Evolutionary conservation across 1,284 basidiomycete genomes (phyloP), one percentile per base, ranked within the genome.

Genomic region (Chalciporus sp.): DNA sequence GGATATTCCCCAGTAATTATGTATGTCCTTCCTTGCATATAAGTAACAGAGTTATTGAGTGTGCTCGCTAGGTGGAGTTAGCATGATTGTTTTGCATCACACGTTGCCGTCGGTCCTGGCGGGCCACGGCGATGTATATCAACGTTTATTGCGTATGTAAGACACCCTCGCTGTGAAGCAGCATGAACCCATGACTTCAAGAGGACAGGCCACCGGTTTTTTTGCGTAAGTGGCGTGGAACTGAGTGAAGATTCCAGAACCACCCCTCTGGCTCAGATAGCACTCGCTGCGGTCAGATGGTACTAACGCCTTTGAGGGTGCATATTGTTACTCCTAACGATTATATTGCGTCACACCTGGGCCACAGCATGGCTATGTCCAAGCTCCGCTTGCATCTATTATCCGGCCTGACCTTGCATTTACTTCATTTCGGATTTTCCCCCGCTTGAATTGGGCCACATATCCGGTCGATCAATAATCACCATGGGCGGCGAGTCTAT

Each of bases 1-100:
- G 88, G 11, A 89, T 92, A 62, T 92, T 92, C 73, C 90, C 89
- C 35, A 90, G 86, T 70, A 91, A 90, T 72, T 92, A 92, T 77
- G 90, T 92, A 71, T 71, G 87, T 79, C 47, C 46, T 33, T 42
- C 40, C 31, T 31, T 29, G 35, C 43, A 42, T 46, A 35, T 48
- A 53, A 52, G 43, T 49, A 46, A 52, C 49, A 55, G 57, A 50
- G 53, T 61, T 56, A 59, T 59, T 71, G 56, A 67, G 43, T 56
- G 47, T 52, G 40, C 19, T 23, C 20, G 5, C 33, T 50, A 72
- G 66, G 70, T 72, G 26, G 68, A 69, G 39, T 41, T 59, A 47
- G 42, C 51, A 26, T 71, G 56, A 70, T 49, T 42, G 23, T 39
- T 51, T 44, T 39, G 29, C 35, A 20, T 20, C 27, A 33, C 42